Evolutionary conservation across 768 basidiomycete genomes (phyloP), one percentile per base, ranked within the genome.

Genomic region (Pulveroboletus sp.): DNA sequence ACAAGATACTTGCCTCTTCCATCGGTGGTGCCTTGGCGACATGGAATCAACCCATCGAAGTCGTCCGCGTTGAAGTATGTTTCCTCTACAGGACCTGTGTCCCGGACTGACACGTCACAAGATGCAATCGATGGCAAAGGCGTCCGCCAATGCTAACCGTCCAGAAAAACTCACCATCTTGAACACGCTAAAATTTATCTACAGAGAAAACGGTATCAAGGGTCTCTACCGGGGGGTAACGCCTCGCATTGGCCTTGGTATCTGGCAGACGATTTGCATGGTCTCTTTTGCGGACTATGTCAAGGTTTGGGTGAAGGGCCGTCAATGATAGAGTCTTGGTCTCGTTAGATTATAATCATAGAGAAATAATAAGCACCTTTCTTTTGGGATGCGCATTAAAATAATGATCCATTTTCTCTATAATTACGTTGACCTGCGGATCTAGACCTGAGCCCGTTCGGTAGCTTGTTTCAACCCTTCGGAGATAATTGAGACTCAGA

Each of bases 51-150:
- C 95, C 93, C 36, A 96, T 97, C 53, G 94, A 97, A 72, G 95
- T 97, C 59, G 80, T 98, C 57, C 90, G 95, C 49, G 93, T 98
- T 30, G 94, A 96, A 78, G 93, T 91, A 66, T 38, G 67, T 57
- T 27, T 17, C 18, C 26, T 37, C 36, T 30, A 13, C 6, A 2
- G 17, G 2, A 7, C 6, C 27, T 4, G 4, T 43, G 5, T 27
- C 8, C 45, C 26, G 46, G 24, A 43, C 46, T 56, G 54, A 57
- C 43, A 32, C 13, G 37, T 50, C 27, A 36, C 50, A 64, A 96
- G 91, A 98, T 99, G 96, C 96, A 99, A 82, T 95, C 93, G 43
- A 97, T 98, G 88, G 84, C 90, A 24, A 98, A 98, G 70, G 59
- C 70, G 6, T 74, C 79, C n/a, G 66, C 69, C 32, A 80, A 80